Percentiles rank a stretch among this genome's conserved stretches.
phyloP scores from a whole-genome alignment of 495 filamentous ascomycete species.

The Hypomontagnella submonticulosa region DNA sequence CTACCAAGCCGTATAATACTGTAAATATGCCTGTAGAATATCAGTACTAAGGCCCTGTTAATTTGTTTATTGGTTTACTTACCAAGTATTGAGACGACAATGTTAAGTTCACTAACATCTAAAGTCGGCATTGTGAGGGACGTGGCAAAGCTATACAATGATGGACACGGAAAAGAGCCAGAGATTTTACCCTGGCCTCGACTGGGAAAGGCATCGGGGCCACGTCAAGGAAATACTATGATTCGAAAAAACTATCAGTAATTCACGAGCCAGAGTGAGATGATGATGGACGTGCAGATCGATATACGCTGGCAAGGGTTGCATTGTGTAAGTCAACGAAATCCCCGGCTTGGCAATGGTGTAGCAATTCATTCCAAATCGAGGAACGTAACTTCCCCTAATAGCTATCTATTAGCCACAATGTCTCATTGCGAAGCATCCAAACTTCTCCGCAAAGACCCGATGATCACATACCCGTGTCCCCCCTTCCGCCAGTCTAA shows the following conservation, averaged over 20 bases:
- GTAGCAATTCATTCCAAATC: slow-evolving; percentile 38
- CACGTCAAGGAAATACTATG: slow-evolving; percentile 38
- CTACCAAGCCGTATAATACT: slow-evolving; percentile 60
- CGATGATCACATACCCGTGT: slow-evolving; percentile 29
- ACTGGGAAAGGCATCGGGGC: slow-evolving; percentile 8
- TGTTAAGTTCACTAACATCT: slow-evolving; percentile 64
- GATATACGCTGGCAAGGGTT: slow-evolving; percentile 30
- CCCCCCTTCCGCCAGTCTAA: slow-evolving; percentile 15
- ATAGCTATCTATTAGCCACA: slow-evolving; percentile 22
- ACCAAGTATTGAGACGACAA: slow-evolving; percentile 59
- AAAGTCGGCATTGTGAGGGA: slow-evolving; percentile 57
- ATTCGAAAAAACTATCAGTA: neutral
- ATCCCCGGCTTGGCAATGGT: slow-evolving; percentile 42
- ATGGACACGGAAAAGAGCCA: neutral
- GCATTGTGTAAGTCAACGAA: slow-evolving; percentile 38
- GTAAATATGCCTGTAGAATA: slow-evolving; percentile 49
- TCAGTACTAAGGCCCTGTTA: slow-evolving; percentile 4
- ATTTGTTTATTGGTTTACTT: slow-evolving; percentile 28
- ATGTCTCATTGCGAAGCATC: slow-evolving; percentile 27
- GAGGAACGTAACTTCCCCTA: slow-evolving; percentile 33
- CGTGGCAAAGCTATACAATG: slow-evolving; percentile 4
- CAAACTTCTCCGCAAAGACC: slow-evolving; percentile 33
- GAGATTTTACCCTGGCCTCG: slow-evolving; percentile 4
- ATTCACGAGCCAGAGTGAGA: slow-evolving; percentile 14
- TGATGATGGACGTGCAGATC: slow-evolving; percentile 39